Evolutionary conservation across 805 yeast species (phyloP).

Genomic region (Blastobotrys muscicola): DNA sequence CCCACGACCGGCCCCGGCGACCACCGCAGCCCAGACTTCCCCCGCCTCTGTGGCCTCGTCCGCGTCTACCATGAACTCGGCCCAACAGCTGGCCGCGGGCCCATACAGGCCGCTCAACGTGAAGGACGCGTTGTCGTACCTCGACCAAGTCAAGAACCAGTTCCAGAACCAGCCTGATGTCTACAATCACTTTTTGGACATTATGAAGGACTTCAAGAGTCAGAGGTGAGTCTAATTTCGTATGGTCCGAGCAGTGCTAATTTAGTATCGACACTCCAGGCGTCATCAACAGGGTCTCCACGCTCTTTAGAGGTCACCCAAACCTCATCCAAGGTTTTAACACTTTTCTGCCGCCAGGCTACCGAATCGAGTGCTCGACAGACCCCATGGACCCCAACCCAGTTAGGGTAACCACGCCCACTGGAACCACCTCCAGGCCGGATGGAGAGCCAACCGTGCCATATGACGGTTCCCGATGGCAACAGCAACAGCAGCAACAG

Average conservation of each 20-base stretch:
- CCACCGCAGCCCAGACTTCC: conserved; percentile 6
- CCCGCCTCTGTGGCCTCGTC: neutral
- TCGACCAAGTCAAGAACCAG: conserved; percentile 92
- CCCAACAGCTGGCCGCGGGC: conserved; percentile 21
- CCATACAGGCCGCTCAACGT: conserved; percentile 67
- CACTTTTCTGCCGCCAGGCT: conserved; percentile 95
- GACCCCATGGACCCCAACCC: conserved; percentile 89
- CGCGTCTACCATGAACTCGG: conserved; percentile 9
- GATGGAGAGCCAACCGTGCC: conserved; percentile 33
- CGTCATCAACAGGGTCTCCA: conserved; percentile 90
- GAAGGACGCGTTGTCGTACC: conserved; percentile 88
- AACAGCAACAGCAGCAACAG: conserved; percentile 18
- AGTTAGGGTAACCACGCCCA: conserved; percentile 89
- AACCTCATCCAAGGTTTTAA: conserved; percentile 91
- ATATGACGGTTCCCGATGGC: conserved; percentile 7
- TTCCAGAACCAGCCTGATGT: conserved; percentile 90
- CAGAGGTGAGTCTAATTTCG: conserved; percentile 47
- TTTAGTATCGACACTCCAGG: conserved; percentile 86
- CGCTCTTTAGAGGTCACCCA: conserved; percentile 87
- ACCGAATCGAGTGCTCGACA: conserved; percentile 77
- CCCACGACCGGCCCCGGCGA: conserved; percentile 9
- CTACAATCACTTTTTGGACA: conserved; percentile 90
- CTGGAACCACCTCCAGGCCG: conserved; percentile 69
- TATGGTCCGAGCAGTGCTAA: conserved; percentile 1
- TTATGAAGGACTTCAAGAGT: conserved; percentile 97